phyloP scores from a whole-genome alignment of 176 grass and related monocot species.

The Hyparrhenia diplandra region DNA sequence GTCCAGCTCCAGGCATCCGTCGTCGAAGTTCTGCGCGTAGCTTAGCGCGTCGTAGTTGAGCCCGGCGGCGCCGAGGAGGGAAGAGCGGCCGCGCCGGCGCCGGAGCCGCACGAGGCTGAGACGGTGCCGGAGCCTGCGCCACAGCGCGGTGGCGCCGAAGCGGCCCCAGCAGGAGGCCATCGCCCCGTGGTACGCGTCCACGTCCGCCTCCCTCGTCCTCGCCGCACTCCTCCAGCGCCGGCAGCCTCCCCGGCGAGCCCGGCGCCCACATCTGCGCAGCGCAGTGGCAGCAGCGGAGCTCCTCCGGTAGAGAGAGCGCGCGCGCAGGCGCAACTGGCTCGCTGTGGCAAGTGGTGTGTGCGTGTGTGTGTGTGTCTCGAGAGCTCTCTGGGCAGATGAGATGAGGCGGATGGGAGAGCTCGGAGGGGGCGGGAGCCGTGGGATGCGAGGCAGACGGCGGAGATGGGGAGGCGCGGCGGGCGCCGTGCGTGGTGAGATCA shows the following conservation, averaged over 20 bases:
- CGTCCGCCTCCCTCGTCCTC: background rate
- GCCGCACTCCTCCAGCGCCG: slow-evolving; percentile 23
- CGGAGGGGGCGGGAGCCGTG: no score
- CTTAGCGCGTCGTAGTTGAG: slow-evolving; percentile 82
- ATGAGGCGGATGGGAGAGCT: no score
- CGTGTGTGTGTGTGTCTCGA: no score
- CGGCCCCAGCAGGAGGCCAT: slow-evolving; percentile 63
- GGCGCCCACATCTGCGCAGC: slow-evolving; percentile 29
- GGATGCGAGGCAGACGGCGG: no score
- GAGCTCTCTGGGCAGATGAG: no score
- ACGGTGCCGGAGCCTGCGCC: slow-evolving; percentile 48
- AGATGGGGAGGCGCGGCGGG: no score
- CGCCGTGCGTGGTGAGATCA: no score
- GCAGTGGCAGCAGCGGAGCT: background rate
- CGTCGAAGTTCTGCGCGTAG: slow-evolving; percentile 79
- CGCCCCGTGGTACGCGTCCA: background rate
- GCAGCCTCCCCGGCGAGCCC: slow-evolving; percentile 39
- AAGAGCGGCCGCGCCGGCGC: slow-evolving; percentile 37
- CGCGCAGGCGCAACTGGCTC: background rate
- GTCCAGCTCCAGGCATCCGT: slow-evolving; percentile 32
- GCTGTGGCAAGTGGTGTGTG: no score
- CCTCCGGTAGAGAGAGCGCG: no score
- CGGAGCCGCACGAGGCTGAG: slow-evolving; percentile 26
- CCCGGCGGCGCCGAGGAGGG: slow-evolving; percentile 35
- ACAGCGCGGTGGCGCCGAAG: slow-evolving; percentile 41